Evolutionary conservation across 2,329 filamentous ascomycete species (phyloP), one percentile per base, ranked within the genome.

Genomic region (Metarhizium humberi): DNA sequence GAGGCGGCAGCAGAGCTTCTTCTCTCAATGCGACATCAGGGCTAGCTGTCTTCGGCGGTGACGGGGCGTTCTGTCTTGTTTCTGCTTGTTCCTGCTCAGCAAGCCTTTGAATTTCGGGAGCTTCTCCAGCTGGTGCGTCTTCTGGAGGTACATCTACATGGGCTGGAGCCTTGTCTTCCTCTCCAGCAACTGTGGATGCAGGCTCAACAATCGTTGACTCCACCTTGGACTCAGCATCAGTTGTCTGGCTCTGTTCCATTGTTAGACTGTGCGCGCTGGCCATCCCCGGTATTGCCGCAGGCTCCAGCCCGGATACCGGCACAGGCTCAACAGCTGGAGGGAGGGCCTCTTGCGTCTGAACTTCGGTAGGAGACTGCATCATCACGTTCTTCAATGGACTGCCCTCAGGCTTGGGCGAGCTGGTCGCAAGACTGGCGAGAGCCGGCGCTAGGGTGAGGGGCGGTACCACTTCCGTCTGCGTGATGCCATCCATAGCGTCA

Each of bases 321-420:
- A 29, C 29, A 43, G 8, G 32, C 13, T 51, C 42, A n/a, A 50
- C 42, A 20, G 43, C 29, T 7, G 40, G 43, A 45, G 53, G 40
- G 7, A 51, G 30, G 2, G 18, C 16, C 8, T 59, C 51, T 29
- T 58, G 46, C 10, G 57, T 36, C 25, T 50, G 48, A 13, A 69
- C 62, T 20, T 75, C 72, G 1, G 72, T 73, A 0, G 78, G 75
- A 10, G 78, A 78, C 10, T 69, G 71, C 16, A 78, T 57, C 32
- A 77, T 67, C 40, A 79, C 76, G 51, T 80, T 77, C 66, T 80
- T 80, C 20, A 81, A 64, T 0, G 78, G 78, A 53, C 78, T 81
- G 3, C 78, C 78, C 58, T 79, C 78, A 3, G 71, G 61, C 58
- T 63, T 71, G 1, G 71, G 68, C 3, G 71, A 67, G 40, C 61